Percentiles rank a stretch among this genome's conserved stretches.
Conservation (phyloP, 164 flowering plant species). For the Stephania yunnanensis region DNA sequence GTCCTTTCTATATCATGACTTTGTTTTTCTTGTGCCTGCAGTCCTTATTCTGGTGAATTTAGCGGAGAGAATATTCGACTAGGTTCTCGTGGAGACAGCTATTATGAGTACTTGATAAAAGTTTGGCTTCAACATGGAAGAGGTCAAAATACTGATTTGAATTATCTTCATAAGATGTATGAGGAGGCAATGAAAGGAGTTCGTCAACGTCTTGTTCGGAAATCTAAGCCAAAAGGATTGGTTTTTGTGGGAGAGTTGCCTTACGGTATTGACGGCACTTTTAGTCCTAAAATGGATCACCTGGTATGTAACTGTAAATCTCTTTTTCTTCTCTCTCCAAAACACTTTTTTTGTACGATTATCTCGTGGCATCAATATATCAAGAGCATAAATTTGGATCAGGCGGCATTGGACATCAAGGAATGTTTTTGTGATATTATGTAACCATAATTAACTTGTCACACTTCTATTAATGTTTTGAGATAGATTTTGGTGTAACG, state of each 20-base stretch:
- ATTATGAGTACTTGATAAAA: slow-evolving; percentile 92
- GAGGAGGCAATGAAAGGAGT: slow-evolving; percentile 96
- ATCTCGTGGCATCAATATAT: too few species aligned
- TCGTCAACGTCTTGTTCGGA: slow-evolving; percentile 71
- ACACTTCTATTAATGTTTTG: too few species aligned
- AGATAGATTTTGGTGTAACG: too few species aligned
- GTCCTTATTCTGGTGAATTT: slow-evolving; percentile 83
- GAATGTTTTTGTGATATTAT: too few species aligned
- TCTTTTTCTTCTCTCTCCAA: neutral
- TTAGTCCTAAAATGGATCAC: slow-evolving; percentile 98
- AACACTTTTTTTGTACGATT: neutral
- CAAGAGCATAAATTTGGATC: too few species aligned
- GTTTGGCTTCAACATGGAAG: slow-evolving; percentile 87
- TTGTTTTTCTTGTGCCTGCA: slow-evolving; percentile 29
- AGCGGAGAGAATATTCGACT: slow-evolving; percentile 88
- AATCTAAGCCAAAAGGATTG: slow-evolving; percentile 76
- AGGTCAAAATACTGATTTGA: slow-evolving; percentile 31
- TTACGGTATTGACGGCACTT: slow-evolving; percentile 55
- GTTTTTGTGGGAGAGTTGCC: slow-evolving; percentile 97
- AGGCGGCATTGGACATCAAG: too few species aligned
- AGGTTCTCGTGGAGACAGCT: slow-evolving; percentile 99
- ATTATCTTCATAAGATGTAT: slow-evolving; percentile 80
- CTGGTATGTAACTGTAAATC: slow-evolving; percentile 52
- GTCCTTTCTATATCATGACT: neutral
- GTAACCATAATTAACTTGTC: too few species aligned